Evolutionary conservation across 345 rosid species (phyloP).

Genomic region (Geranium rotundifolium): DNA sequence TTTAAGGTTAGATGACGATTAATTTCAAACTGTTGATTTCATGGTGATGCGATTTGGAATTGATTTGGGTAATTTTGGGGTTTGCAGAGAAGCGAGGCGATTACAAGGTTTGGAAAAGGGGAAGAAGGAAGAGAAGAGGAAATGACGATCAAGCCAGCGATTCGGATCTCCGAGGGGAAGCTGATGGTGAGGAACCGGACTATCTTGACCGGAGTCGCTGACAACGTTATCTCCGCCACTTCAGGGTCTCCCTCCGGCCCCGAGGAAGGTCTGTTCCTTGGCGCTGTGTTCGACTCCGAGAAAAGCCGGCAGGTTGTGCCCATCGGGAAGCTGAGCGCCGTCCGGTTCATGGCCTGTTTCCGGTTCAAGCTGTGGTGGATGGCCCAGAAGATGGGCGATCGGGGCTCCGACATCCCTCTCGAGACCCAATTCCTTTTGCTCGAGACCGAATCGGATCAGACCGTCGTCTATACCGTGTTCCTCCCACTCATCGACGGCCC

Average conservation of each 20-base stretch:
- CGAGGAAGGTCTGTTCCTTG: conserved; percentile 73
- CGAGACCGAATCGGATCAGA: conserved; percentile 53
- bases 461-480: conserved; percentile 72
- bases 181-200: conserved; percentile 53
- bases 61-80: neutral
- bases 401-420: conserved; percentile 58
- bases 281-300: conserved; percentile 52
- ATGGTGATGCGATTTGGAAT: neutral
- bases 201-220: conserved; percentile 54
- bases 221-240: conserved; percentile 59
- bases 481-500: conserved; percentile 78
- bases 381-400: conserved; percentile 86
- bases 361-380: conserved; percentile 97
- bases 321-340: conserved; percentile 49
- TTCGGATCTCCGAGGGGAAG: conserved; percentile 51
- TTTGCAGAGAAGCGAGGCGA: conserved; percentile 35
- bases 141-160: conserved; percentile 80
- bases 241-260: conserved; percentile 55
- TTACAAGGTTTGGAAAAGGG: no score
- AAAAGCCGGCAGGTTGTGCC: conserved; percentile 56
- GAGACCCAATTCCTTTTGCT: conserved; percentile 82
- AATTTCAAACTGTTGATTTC: neutral
- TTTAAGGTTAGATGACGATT: conserved; percentile 29
- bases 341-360: conserved; percentile 86
- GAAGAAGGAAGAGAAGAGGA: no score